Evolutionary conservation across 352 stramenopile species (phyloP), one percentile per base, ranked within the genome.

Genomic region (Pythium rhizo-oryzae): DNA sequence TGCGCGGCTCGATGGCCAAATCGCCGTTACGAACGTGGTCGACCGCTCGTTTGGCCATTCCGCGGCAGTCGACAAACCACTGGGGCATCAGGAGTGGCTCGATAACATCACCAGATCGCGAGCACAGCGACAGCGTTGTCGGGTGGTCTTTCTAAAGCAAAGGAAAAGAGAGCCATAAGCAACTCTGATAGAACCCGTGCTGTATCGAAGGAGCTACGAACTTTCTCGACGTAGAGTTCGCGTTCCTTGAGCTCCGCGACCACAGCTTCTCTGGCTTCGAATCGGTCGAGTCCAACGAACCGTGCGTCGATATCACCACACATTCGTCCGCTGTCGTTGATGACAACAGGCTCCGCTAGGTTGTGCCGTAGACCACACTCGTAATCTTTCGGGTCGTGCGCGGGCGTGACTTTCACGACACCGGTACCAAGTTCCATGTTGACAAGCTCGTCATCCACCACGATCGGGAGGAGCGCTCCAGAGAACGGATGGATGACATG

Each of bases 31-130:
- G 86, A 4, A 99, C 98, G 18, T 98, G 97, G 44, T 98, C 92
- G 0, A 95, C 91, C 1, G 97, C 78, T 99, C 96, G 78, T 96
- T 91, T 80, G 11, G 90, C 90, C 88, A 97, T 99, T 96, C 62
- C 93, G 72, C 56, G 87, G 71, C 90, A 97, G 72, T 97, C 89
- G 7, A 97, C 80, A 58, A 96, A 97, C 98, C 98, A 99, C 85
- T 99, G 98, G n/a, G 98, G 98, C 81, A 98, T 99, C 49, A 99
- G 96, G 65, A 99, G 93, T 28, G 98, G 98, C 84, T 99, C 98
- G 59, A 99, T 98, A 71, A 99, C 89, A 80, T 99, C 98, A 51
- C 97, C 97, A 43, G 96, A 99, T 59, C 98, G 94, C 41, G 97
- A 99, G 81, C 98, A 99, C 41, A 99, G 79, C 41, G 93, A 97